Base-by-base conservation (phyloP, 2,329 filamentous ascomycete genomes). In the Colletotrichum falcatum region DNA sequence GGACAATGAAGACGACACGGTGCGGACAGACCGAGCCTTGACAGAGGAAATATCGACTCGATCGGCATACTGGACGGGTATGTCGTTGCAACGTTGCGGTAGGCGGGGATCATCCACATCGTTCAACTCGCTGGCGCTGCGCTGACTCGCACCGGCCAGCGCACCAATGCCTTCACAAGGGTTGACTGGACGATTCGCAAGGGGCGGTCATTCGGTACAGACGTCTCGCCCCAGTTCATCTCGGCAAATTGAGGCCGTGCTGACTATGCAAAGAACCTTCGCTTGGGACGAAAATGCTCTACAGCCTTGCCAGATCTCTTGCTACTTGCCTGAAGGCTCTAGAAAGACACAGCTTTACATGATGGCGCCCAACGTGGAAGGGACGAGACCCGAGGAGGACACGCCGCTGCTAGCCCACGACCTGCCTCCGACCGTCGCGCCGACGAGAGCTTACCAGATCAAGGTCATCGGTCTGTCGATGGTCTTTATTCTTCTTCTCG, bases 401-500 rank as follows among this genome's bases (percentile, higher is more conserved):
- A 72, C 73, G 23, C 73, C 68, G 18, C 54, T 74, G 26, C 35
- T 74, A 49, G 53, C 62, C 11, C 73, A 72, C 20, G 72, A 74
- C 28, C 46, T 74, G 33, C 73, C 73, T 14, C 37, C 58, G 3
- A 66, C 71, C n/a, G 49, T 74, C 44, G 53, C 61, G 3, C 77
- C 79, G 2, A 70, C 75, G 39, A 76, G 72, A 46, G 71, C 73
- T 1, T 75, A 81, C 54, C 76, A 74, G 33, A 72, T 75, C 53
- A 74, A 76, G 37, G 79, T 81, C 35, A 56, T 81, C 51, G 62
- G 73, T 18, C 78, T 82, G 74, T 78, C 78, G 66, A 72, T 82
- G 53, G 20, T 84, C 2, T 78, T 82, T 30, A 73, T 87, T 49
- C 78, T 86, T 61, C 72, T 86, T 51, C 72, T 84, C 61, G 82